Evolutionary conservation across 768 basidiomycete species (phyloP).

Genomic region (Macrolepiota albuminosa): DNA sequence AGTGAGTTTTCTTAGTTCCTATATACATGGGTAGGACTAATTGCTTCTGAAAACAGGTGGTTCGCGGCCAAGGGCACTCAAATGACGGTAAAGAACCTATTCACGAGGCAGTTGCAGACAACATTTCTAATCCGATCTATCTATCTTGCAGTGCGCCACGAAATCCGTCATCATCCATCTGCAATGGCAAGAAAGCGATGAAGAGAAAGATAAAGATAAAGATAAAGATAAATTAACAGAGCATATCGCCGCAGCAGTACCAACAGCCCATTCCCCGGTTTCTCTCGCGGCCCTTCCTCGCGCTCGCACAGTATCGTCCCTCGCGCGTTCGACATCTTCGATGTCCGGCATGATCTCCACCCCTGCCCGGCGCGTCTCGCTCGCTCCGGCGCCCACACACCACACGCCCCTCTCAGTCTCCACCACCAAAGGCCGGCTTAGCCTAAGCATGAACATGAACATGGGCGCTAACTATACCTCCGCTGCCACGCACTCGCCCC

Average conservation of each 20-base stretch:
- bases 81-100: background rate
- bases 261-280: slow-evolving; percentile 13
- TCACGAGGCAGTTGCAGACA: background rate
- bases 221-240: slow-evolving; percentile 12
- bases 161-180: slow-evolving; percentile 83
- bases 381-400: slow-evolving; percentile 18
- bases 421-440: slow-evolving; percentile 35
- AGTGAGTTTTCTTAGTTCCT: slow-evolving; percentile 31
- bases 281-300: slow-evolving; percentile 26
- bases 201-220: slow-evolving; percentile 17
- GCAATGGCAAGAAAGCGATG: slow-evolving; percentile 77
- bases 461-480: slow-evolving; percentile 26
- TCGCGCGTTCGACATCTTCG: slow-evolving; percentile 52
- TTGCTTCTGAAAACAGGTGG: slow-evolving; percentile 43
- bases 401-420: slow-evolving; percentile 6
- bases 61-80: slow-evolving; percentile 87
- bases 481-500: background rate
- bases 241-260: slow-evolving; percentile 12
- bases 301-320: slow-evolving; percentile 43
- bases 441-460: slow-evolving; percentile 21
- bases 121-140: background rate
- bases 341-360: slow-evolving; percentile 24
- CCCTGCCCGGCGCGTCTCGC: slow-evolving; percentile 35
- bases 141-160: slow-evolving; percentile 64
- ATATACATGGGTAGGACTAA: background rate